Evolutionary conservation across 2,329 filamentous ascomycete genomes (phyloP).

Genomic region (Claviceps arundinis): DNA sequence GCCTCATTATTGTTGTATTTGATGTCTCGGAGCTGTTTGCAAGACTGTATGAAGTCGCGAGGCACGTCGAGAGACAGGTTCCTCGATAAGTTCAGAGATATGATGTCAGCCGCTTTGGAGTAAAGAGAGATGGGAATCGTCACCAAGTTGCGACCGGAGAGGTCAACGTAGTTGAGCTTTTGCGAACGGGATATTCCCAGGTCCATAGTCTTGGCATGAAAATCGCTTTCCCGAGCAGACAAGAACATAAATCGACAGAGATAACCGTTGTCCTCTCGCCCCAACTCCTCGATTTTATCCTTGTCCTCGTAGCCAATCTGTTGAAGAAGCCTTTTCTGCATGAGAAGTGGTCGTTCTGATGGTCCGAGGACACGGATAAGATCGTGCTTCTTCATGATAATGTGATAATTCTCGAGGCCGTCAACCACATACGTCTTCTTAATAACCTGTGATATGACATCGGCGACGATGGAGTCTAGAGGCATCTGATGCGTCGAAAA

Average conservation of each 20-base stretch:
- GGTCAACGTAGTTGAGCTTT: conserved; percentile 88
- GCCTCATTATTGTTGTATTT: conserved; percentile 94
- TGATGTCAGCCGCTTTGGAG: conserved; percentile 81
- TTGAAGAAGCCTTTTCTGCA: conserved; percentile 83
- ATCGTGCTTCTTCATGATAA: conserved; percentile 88
- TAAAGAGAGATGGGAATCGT: conserved; percentile 93
- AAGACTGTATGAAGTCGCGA: conserved; percentile 91
- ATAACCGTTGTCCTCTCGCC: conserved; percentile 94
- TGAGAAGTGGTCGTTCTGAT: conserved; percentile 69
- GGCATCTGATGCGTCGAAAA: conserved; percentile 84
- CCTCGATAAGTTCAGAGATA: conserved; percentile 82
- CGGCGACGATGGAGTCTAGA: conserved; percentile 70
- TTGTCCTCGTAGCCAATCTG: conserved; percentile 81
- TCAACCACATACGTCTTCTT: conserved; percentile 92
- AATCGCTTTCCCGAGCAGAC: conserved; percentile 76
- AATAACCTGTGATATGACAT: conserved; percentile 79
- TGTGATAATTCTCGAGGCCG: conserved; percentile 85
- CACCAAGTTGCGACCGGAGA: conserved; percentile 78
- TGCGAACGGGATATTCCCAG: conserved; percentile 69
- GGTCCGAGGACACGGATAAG: conserved; percentile 68
- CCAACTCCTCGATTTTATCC: conserved; percentile 84
- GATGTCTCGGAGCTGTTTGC: conserved; percentile 82
- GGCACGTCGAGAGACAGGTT: conserved; percentile 89
- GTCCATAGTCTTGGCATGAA: conserved; percentile 55
- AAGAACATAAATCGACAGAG: conserved; percentile 92